These are phyloP conservation scores for Fusarium hostae DNA, from an alignment of 2,329 filamentous ascomycete genomes.

Conservation along the genomic window DNA sequence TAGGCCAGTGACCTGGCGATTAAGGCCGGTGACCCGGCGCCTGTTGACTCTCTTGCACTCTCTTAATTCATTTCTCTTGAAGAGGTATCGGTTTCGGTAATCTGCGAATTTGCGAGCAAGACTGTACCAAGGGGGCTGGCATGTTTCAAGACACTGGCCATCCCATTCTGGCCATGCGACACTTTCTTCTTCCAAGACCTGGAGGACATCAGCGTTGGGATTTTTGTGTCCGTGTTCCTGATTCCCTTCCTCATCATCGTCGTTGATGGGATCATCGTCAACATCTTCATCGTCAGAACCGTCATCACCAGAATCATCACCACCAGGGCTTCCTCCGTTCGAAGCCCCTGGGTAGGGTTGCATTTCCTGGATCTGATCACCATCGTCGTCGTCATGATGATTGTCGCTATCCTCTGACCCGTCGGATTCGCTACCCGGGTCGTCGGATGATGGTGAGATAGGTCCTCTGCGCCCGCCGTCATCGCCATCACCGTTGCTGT, in stretches of 20 bases:
- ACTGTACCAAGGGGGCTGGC: background rate
- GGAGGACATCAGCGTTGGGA: accelerated
- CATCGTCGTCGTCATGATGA: background rate
- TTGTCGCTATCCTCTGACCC: background rate
- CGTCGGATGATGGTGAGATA: background rate
- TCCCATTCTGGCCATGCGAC: background rate
- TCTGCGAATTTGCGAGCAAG: accelerated
- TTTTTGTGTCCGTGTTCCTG: background rate
- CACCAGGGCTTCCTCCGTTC: background rate
- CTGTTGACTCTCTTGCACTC: background rate
- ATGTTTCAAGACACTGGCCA: background rate
- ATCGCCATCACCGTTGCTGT: background rate
- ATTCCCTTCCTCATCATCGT: background rate
- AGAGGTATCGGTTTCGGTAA: background rate
- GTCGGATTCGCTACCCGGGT: background rate
- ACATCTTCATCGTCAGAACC: background rate
- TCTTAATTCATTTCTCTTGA: background rate
- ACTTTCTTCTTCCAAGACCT: background rate
- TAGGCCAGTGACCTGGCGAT: accelerated
- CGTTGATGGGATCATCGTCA: background rate
- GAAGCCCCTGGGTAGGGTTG: background rate
- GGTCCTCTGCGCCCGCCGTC: background rate
- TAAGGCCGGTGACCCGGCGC: accelerated
- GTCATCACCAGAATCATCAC: background rate
- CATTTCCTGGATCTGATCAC: background rate